These are phyloP conservation scores for Cercospora sesami DNA, from an alignment of 2,329 filamentous ascomycete species.

Conservation along the genomic window DNA sequence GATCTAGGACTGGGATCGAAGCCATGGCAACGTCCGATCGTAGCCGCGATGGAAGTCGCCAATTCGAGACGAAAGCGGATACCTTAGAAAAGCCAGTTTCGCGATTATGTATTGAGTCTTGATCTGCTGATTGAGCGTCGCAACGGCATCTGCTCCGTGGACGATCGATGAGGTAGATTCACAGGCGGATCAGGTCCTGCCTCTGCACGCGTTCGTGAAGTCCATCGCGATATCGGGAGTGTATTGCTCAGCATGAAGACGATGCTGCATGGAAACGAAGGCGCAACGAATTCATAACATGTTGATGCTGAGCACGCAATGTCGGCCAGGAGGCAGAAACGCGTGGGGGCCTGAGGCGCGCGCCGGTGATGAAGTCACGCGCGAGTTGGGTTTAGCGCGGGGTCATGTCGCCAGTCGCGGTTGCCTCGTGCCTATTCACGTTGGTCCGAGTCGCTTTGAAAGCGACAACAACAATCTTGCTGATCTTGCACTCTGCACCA, in stretches of 20 bases:
- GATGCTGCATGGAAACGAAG: not conserved
- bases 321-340: not conserved
- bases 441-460: not conserved
- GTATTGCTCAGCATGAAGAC: not conserved
- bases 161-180: not conserved
- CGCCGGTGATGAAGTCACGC: constrained; percentile 1
- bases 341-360: not conserved
- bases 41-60: not conserved
- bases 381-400: not conserved
- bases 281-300: not conserved
- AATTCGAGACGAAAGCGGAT: not conserved
- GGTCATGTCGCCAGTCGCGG: not conserved
- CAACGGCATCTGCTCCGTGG: not conserved
- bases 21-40: not conserved
- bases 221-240: not conserved
- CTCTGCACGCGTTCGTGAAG: not conserved
- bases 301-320: constrained; percentile 4
- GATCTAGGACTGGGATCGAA: constrained; percentile 52
- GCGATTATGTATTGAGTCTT: not conserved
- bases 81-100: not conserved
- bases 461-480: not conserved
- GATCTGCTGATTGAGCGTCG: not conserved
- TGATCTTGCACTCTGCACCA: not conserved
- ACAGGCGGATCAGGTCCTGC: not conserved
- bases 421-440: constrained; percentile 3